A percentile compares a stretch with the other conserved stretches of the same genome.
Conservation (phyloP, 2,329 filamentous ascomycete genomes). For the Stemphylium beticola region DNA sequence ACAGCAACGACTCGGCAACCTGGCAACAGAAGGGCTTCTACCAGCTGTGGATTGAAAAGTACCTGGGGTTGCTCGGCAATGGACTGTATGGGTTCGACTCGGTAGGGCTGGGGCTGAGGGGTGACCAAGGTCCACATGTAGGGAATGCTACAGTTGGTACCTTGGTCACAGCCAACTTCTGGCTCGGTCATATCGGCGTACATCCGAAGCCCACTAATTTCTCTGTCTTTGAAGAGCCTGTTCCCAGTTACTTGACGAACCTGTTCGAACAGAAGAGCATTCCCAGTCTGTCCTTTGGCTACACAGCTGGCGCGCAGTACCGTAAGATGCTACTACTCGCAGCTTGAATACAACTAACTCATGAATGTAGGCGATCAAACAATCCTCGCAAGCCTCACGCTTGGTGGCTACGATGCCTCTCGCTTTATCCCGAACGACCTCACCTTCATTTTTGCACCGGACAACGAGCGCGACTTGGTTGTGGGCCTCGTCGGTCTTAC, state of each 20-base stretch:
- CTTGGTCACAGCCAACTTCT: conserved; percentile 50
- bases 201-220: conserved; percentile 59
- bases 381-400: conserved; percentile 60
- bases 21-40: conserved; percentile 67
- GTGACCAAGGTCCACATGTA: conserved; percentile 50
- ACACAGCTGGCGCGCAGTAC: conserved; percentile 77
- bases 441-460: conserved; percentile 62
- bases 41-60: conserved; percentile 62
- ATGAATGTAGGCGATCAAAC: conserved; percentile 38
- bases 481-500: conserved; percentile 59
- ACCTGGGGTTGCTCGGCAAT: conserved; percentile 65
- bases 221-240: conserved; percentile 59
- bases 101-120: conserved; percentile 50
- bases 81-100: conserved; percentile 67
- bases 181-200: conserved; percentile 56
- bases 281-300: conserved; percentile 76
- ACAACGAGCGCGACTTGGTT: conserved; percentile 65
- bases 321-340: conserved; percentile 53
- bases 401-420: conserved; percentile 73
- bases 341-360: conserved; percentile 7
- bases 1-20: conserved; percentile 59
- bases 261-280: conserved; percentile 65
- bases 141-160: conserved; percentile 52
- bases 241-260: conserved; percentile 58
- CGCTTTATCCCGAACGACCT: conserved; percentile 67